These are phyloP conservation scores for Sclerotinia borealis DNA, from an alignment of 2,329 filamentous ascomycete species.

Conservation along the genomic window DNA sequence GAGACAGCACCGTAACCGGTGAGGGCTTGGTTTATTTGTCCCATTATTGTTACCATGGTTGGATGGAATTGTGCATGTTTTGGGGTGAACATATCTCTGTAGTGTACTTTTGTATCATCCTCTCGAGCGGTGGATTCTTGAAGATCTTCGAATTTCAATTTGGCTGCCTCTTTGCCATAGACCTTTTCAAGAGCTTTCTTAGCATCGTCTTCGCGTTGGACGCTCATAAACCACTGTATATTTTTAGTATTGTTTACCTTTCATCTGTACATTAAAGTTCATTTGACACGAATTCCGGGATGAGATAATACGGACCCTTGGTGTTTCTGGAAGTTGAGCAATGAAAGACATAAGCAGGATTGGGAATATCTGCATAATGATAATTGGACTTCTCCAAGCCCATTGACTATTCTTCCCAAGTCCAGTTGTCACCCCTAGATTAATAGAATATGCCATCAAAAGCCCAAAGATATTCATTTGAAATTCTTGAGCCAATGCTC, in stretches of 20 bases:
- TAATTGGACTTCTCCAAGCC: conserved; percentile 57
- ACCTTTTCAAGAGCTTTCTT: conserved; percentile 42
- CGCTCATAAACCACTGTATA: conserved; percentile 45
- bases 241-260: background rate
- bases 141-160: conserved; percentile 45
- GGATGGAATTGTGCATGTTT: conserved; percentile 52
- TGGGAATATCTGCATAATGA: conserved; percentile 55
- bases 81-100: conserved; percentile 52
- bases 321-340: conserved; percentile 48
- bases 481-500: conserved; percentile 56
- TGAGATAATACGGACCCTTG: conserved; percentile 32
- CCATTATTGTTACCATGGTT: conserved; percentile 55
- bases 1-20: conserved; percentile 54
- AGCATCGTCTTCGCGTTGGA: conserved; percentile 45
- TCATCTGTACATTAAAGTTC: background rate
- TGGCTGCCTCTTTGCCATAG: conserved; percentile 44
- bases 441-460: conserved; percentile 55
- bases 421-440: conserved; percentile 45
- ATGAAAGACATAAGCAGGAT: conserved; percentile 47
- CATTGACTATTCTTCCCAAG: conserved; percentile 52
- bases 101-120: conserved; percentile 39
- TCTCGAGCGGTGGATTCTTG: conserved; percentile 45
- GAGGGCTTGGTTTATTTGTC: conserved; percentile 54
- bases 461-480: conserved; percentile 59
- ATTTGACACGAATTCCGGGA: too few relatives aligned